Conservation (phyloP, 768 basidiomycete genomes). For the Lanmaoa rubissima region DNA sequence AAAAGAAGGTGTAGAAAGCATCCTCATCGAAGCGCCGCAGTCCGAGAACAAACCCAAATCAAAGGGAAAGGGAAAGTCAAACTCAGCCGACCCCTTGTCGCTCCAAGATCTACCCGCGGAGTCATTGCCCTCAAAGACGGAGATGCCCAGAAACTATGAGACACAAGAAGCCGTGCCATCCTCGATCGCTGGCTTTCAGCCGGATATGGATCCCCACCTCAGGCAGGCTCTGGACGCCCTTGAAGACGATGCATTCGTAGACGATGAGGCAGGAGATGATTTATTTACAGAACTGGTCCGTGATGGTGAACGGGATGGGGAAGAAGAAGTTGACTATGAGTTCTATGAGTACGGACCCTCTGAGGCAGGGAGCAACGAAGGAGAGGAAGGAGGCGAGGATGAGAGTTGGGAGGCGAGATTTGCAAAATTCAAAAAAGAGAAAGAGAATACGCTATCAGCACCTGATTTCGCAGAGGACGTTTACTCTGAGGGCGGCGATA, state of each 20-base stretch:
- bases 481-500: constrained; percentile 75
- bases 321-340: constrained; percentile 63
- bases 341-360: constrained; percentile 52
- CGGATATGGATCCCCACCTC: constrained; percentile 95
- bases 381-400: constrained; percentile 29
- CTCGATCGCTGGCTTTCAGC: constrained; percentile 86
- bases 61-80: constrained; percentile 37
- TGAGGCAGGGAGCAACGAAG: constrained; percentile 19
- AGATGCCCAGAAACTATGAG: constrained; percentile 75
- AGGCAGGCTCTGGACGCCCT: constrained; percentile 91
- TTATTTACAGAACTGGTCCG: constrained; percentile 73
- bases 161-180: constrained; percentile 75
- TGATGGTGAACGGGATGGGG: constrained; percentile 63
- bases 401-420: constrained; percentile 79
- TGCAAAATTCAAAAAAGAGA: constrained; percentile 68
- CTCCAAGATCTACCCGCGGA: constrained; percentile 65
- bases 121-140: constrained; percentile 65
- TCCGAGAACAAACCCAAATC: constrained; percentile 35
- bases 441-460: constrained; percentile 24
- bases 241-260: constrained; percentile 94
- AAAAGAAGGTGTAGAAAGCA: constrained; percentile 78
- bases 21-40: constrained; percentile 75
- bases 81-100: constrained; percentile 38
- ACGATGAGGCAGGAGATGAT: constrained; percentile 68
- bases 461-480: constrained; percentile 50